Evolutionary conservation across 1,284 basidiomycete genomes (phyloP), one percentile per base, ranked within the genome.

Genomic region (Cutaneotrichosporon curvatum): DNA sequence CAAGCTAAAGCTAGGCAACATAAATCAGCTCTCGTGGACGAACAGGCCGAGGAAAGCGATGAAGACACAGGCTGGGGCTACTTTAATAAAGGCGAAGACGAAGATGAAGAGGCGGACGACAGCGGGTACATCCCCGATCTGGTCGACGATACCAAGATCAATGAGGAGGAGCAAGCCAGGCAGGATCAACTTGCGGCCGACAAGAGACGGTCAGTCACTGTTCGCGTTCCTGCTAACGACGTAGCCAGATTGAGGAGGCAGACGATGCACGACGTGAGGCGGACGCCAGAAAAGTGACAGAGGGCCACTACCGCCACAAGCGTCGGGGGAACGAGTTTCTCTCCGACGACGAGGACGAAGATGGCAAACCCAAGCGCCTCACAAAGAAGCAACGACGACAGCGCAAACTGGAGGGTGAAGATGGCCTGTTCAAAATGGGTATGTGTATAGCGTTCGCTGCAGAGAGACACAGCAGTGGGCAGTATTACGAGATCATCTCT

Each of bases 31-130:
- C 42, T 61, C 20, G 43, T 70, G 25, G 65, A 70, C 30, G 62
- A 54, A 31, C 60, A 70, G 40, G 67, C 67, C 2, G 67, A 68
- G 42, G 67, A 70, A 40, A 64, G 61, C 95, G 66, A 67, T 30
- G 67, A 70, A 31, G 67, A 68, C 31, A 49, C 54, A 36, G 63
- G 59, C 7, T 66, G 65, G 65, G 59, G 55, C 4, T 28, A 47
- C 11, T 15, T 30, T 7, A 38, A 37, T 4, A 53, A 50, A 8
- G 60, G 53, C 9, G 62, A 62, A 8, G 61, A 63, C 1, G 59
- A 63, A 0, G 63, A 61, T 4, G 58, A 60, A 7, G 61, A 58
- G 4, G 57, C 51, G 10, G 61, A 51, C 18, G 62, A 57, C 4
- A 49, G 58, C 11, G 62, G 54, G 2, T 67, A 53, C 41, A 30